These are phyloP conservation scores for Xanthoceras sorbifolium DNA, from an alignment of 345 rosid species.

Conservation along the genomic window DNA sequence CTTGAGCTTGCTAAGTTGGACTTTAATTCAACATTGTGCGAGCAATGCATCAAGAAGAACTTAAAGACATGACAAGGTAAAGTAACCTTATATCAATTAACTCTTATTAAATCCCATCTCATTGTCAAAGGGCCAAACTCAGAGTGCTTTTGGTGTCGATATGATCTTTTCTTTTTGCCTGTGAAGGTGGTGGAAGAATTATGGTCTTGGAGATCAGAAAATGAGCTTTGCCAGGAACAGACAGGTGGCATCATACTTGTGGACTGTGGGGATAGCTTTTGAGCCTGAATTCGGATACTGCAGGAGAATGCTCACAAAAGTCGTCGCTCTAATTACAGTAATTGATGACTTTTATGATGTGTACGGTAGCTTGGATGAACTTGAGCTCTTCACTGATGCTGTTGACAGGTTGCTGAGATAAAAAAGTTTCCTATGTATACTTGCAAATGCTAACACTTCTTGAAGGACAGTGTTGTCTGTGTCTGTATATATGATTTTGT, in stretches of 20 bases:
- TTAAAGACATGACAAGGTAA: slow-evolving; percentile 10
- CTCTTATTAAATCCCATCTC: too few species aligned
- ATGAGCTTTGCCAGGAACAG: not conserved
- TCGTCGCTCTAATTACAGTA: not conserved
- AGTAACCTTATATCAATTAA: too few species aligned
- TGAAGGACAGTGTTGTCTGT: too few species aligned
- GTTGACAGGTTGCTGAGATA: slow-evolving; percentile 6
- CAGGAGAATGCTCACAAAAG: not conserved
- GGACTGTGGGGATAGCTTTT: not conserved
- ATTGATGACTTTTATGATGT: slow-evolving; percentile 10
- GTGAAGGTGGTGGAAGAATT: slow-evolving; percentile 1
- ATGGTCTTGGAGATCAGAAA: slow-evolving; percentile 4
- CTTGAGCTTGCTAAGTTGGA: slow-evolving; percentile 27
- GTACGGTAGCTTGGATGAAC: slow-evolving; percentile 14
- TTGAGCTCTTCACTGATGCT: not conserved
- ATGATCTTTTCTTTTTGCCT: too few species aligned
- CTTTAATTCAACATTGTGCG: slow-evolving; percentile 30
- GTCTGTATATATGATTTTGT: too few species aligned
- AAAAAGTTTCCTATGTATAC: not conserved
- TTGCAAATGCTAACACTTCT: too few species aligned
- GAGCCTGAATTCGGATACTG: not conserved
- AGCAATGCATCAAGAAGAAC: slow-evolving; percentile 18
- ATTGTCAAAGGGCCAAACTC: too few species aligned
- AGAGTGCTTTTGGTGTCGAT: too few species aligned
- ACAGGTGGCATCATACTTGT: not conserved